phyloP scores from a whole-genome alignment of 164 flowering plant species.

The Tetrastigma voinierianum region DNA sequence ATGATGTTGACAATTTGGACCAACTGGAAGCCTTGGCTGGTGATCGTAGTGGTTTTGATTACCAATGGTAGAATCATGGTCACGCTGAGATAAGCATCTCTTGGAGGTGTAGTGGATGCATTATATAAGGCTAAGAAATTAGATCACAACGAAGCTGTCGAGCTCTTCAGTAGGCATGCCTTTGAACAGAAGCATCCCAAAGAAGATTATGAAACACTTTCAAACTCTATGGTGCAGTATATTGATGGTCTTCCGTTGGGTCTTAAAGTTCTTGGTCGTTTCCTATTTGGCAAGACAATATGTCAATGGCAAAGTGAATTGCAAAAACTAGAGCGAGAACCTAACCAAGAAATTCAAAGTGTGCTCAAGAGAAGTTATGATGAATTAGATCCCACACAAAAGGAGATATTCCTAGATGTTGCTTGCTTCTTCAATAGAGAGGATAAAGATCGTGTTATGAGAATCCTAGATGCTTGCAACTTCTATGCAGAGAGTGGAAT shows the following conservation, averaged over 20 bases:
- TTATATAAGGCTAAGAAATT: background rate
- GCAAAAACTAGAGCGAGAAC: background rate
- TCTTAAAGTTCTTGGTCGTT: too few relatives aligned
- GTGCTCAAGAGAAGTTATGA: background rate
- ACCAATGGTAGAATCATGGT: conserved; percentile 3
- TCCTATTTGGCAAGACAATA: too few relatives aligned
- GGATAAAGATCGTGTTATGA: background rate
- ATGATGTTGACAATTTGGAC: conserved; percentile 17
- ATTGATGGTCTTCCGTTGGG: too few relatives aligned
- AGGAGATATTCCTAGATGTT: conserved; percentile 6
- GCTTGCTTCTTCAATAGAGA: conserved; percentile 13
- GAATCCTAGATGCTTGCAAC: conserved; percentile 1
- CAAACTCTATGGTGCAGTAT: too few relatives aligned
- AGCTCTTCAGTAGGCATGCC: background rate
- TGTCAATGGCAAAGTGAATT: background rate
- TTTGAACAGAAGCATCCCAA: too few relatives aligned
- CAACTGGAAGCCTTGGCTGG: conserved; percentile 17
- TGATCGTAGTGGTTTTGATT: conserved; percentile 11
- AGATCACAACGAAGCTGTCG: background rate
- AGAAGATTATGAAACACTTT: too few relatives aligned
- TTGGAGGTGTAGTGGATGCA: background rate
- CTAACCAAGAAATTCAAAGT: too few relatives aligned
- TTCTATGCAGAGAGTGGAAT: conserved; percentile 4
- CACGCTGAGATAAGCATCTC: conserved; percentile 3
- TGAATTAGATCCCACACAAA: background rate